These are phyloP conservation scores for Perkinsus olseni DNA, from an alignment of 169 alveolate species.

Conservation along the genomic window DNA sequence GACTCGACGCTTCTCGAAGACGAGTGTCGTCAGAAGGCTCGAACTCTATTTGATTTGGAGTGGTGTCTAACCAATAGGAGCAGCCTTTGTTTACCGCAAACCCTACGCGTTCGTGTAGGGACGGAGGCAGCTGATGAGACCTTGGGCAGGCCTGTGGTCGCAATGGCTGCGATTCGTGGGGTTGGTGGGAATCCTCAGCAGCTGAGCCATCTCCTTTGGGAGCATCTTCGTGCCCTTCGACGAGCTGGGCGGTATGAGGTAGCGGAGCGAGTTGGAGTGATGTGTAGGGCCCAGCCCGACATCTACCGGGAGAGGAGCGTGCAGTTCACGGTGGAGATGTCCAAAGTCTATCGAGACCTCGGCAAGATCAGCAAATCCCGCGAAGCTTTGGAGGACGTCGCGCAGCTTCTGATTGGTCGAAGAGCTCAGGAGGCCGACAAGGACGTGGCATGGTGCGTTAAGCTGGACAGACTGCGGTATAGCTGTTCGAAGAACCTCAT, in stretches of 20 bases:
- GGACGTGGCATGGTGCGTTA: background rate
- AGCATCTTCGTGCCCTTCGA: background rate
- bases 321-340: background rate
- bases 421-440: background rate
- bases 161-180: background rate
- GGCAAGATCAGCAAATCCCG: background rate
- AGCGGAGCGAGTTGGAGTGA: background rate
- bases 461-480: background rate
- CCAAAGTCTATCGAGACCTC: background rate
- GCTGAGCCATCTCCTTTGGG: background rate
- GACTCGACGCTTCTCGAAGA: background rate
- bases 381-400: background rate
- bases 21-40: background rate
- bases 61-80: background rate
- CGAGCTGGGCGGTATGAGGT: background rate
- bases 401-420: background rate
- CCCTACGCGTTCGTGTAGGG: background rate
- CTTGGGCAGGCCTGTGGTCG: background rate
- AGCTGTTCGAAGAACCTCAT: background rate
- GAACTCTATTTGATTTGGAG: background rate
- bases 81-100: background rate
- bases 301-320: background rate
- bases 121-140: background rate
- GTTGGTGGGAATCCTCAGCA: background rate
- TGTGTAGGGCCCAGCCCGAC: background rate